Evolutionary conservation across 1,139 yeast species (phyloP).

Genomic region (Yamadazyma triangularis): DNA sequence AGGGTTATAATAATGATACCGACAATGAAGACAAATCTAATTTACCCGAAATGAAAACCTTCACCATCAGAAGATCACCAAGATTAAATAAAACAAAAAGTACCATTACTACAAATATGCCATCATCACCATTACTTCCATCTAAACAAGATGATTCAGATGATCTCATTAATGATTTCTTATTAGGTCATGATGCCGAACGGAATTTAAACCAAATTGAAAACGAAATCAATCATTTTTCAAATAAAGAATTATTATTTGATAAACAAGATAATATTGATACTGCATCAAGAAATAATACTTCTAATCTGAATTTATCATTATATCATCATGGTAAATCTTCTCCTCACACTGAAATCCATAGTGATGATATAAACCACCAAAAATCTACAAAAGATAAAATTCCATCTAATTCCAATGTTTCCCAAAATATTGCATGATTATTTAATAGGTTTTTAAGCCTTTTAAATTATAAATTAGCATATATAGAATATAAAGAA

Average conservation of each 20-base stretch:
- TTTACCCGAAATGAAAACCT: slow-evolving; percentile 28
- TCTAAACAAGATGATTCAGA: slow-evolving; percentile 4
- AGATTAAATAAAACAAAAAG: slow-evolving; percentile 17
- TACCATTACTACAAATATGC: slow-evolving; percentile 33
- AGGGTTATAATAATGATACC: too few species aligned
- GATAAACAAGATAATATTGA: slow-evolving; percentile 23
- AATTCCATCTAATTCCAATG: neutral
- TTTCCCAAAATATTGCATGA: neutral
- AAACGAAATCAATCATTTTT: slow-evolving; percentile 14
- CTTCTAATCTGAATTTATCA: slow-evolving; percentile 32
- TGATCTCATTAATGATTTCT: slow-evolving; percentile 13
- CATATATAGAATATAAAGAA: neutral
- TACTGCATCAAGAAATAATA: slow-evolving; percentile 34
- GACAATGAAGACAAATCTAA: slow-evolving; percentile 14
- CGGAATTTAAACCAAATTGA: slow-evolving; percentile 16
- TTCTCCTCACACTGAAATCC: slow-evolving; percentile 6
- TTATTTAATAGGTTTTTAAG: neutral
- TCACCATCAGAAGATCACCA: slow-evolving; percentile 22
- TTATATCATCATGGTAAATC: slow-evolving; percentile 13
- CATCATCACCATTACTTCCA: slow-evolving; percentile 33
- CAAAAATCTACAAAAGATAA: neutral
- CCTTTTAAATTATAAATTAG: neutral
- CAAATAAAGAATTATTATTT: neutral
- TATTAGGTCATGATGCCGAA: slow-evolving; percentile 12
- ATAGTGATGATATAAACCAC: neutral